Evolutionary conservation across 495 filamentous ascomycete genomes (phyloP), one percentile per base, ranked within the genome.

Genomic region (Lophium mytilinum): DNA sequence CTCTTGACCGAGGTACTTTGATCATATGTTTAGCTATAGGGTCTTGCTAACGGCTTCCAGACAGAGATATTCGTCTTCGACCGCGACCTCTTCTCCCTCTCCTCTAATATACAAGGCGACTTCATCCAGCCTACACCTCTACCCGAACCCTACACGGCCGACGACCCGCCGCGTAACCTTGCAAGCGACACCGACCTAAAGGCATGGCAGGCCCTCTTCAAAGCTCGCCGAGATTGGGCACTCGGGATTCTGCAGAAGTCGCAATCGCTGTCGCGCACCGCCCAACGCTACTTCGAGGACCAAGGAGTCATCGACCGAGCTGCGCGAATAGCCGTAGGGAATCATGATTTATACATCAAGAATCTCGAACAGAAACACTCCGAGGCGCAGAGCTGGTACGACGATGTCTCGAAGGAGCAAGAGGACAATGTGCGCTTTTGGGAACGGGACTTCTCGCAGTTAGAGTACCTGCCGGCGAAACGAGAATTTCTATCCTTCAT

Each of bases 31-130:
- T 24, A 30, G 54, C 35, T 34, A 39, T 12, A 37, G 19, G 12
- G 45, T 58, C 18, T 39, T 46, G n/a, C 34, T 35, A 33, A 53
- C 46, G 33, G 37, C 24, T 19, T 57, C 39, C 58, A 95, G 87
- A 86, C 80, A 56, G 89, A 95, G 68, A 83, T 96, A 57, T 94
- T 88, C 63, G 80, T 95, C 36, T 96, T 92, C 68, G 87, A 93
- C 69, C 80, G 83, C 52, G 81, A 83, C 60, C 80, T 83, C 64
- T 66, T 76, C 47, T 73, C 80, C 15, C 62, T 74, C 17, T 15
- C 71, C 74, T 45, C 60, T 70, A 42, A 66, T 66, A 35, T 61
- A 72, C 45, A 18, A 7, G 45, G 45, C 21, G 12, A 57, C 62
- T 69, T 15, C 63, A 71, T 46, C 49, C 67, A 45, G 56, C 71